A percentile compares a stretch with the other conserved stretches of the same genome.
Evolutionary conservation across 768 basidiomycete genomes (phyloP).

Genomic region (Xerocomus spinulosus): DNA sequence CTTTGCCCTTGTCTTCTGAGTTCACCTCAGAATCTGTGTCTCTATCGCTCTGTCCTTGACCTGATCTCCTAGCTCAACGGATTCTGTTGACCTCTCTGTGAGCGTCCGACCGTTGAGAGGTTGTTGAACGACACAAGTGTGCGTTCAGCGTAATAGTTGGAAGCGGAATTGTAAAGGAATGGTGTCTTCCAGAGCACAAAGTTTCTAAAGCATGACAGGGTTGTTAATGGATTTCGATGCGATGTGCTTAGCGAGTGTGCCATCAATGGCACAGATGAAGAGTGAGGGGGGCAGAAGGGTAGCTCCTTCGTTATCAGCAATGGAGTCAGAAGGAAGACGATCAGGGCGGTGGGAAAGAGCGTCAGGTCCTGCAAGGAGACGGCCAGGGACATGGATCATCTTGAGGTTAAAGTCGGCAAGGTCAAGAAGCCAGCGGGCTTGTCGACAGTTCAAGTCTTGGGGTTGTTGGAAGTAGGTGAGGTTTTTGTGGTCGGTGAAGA

Average conservation of each 20-base stretch:
- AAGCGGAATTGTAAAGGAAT: no score
- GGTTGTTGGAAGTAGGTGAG: not conserved
- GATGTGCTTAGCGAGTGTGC: no score
- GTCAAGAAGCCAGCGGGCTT: not conserved
- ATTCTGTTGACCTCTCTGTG: no score
- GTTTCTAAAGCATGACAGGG: not conserved
- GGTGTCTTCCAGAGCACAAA: no score
- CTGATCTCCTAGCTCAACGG: no score
- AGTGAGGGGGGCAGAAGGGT: not conserved
- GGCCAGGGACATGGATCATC: not conserved
- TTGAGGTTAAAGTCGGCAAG: not conserved
- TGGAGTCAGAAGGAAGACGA: not conserved
- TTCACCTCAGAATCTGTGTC: no score
- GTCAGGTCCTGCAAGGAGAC: not conserved
- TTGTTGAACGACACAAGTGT: no score
- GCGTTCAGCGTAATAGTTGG: no score
- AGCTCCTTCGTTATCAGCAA: not conserved
- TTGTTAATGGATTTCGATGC: not conserved
- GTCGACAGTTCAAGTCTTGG: not conserved
- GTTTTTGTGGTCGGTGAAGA: slow-evolving; percentile 32
- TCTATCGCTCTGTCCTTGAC: no score
- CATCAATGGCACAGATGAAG: not conserved
- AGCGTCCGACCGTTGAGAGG: no score
- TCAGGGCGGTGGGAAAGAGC: not conserved
- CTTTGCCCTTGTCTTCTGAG: no score